phyloP scores from a whole-genome alignment of 331 rosid species.

The Prunus yedoensis region DNA sequence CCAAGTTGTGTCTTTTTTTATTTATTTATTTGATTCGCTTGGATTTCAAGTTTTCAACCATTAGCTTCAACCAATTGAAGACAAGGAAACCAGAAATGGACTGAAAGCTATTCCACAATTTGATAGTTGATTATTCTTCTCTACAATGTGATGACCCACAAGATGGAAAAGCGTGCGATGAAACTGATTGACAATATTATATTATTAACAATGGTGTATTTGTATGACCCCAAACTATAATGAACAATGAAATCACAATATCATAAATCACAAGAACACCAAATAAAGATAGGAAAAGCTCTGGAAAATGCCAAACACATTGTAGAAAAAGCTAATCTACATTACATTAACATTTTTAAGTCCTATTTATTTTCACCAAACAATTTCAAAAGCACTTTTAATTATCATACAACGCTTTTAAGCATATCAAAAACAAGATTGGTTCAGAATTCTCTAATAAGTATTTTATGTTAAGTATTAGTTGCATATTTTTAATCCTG shows the following conservation, averaged over 20 bases:
- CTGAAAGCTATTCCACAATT: not conserved
- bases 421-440: no score
- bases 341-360: no score
- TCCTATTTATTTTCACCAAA: no score
- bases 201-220: not conserved
- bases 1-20: not conserved
- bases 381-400: no score
- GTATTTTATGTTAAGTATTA: no score
- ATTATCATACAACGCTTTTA: no score
- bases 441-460: no score
- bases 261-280: not conserved
- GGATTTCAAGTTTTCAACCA: no score
- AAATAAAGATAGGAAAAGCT: no score
- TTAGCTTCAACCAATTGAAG: not conserved
- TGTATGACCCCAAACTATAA: not conserved
- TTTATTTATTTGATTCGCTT: not conserved
- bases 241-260: not conserved
- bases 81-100: not conserved
- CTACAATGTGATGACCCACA: not conserved
- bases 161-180: not conserved
- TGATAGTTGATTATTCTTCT: not conserved
- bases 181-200: not conserved
- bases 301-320: no score
- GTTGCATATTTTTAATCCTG: no score
- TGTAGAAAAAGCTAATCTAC: no score